Evolutionary conservation across 2,329 filamentous ascomycete genomes (phyloP), one percentile per base, ranked within the genome.

Genomic region (Penicillium carneum): DNA sequence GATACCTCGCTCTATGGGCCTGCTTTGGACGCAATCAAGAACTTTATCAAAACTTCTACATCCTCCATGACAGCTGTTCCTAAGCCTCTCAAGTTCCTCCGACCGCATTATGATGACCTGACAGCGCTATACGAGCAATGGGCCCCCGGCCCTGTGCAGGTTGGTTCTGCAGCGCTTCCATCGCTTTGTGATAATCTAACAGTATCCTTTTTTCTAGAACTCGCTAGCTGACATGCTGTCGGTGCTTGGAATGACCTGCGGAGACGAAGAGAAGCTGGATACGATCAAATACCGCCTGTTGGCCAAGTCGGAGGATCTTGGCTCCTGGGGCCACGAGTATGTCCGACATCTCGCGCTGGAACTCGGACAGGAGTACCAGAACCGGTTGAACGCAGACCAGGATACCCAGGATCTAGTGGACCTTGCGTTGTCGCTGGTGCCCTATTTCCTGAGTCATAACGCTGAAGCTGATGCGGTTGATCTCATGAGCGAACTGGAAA

Each of bases 61-160:
- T 98, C 93, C 62, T 99, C 96, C 47, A 99, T 99, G 95, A 99
- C 95, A 50, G 95, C 95, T 62, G 95, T 99, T 64, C 95, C 96
- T 26, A 99, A 99, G 82, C 95, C 95, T 36, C 86, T 99, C 72
- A 99, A 99, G 81, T 99, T 99, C 79, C 87, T 99, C 66, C 88
- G 95, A 82, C 95, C 94, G 69, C 94, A 99, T 80, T 99, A 98
- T 82, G 91, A 96, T 80, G 88, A 90, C 59, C 84, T 99, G 75
- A 90, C 90, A 65, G 90, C 90, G 78, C 83, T 93, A 31, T 97
- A 97, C 82, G 93, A 96, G 62, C 87, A 90, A 77, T 99, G 96
- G 95, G 86, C 90, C 4, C 85, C 86, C 59, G 88, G 92, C 66
- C 87, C 92, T 54, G 88, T 97, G 81, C 97, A 96, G 86, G 92